Evolutionary conservation across 495 filamentous ascomycete genomes (phyloP), one percentile per base, ranked within the genome.

Genomic region (Podospora pseudopauciseta): DNA sequence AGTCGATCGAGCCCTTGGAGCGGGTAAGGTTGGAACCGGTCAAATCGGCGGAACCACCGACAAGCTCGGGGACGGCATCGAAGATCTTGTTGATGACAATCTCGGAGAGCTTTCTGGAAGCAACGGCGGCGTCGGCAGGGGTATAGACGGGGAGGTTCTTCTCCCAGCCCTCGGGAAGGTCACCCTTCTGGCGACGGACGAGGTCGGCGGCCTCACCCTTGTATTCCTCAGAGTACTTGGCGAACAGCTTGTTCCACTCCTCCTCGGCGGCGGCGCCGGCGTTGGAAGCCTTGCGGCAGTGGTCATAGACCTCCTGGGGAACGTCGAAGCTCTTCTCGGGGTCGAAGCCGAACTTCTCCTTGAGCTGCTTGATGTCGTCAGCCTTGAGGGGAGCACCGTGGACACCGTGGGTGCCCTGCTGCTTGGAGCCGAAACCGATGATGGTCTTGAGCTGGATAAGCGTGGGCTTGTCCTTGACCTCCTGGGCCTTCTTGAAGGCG

Each of bases 11-110:
- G 66, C 90, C 88, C 90, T 98, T 99, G 91, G 92, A 97, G 76
- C 93, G 89, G 71, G 95, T 99, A 83, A 98, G 91, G 87, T 98
- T 99, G 71, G 95, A 98, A 77, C 92, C 92, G 72, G 95, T 99
- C 86, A 99, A 81, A 86, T 99, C 95, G 67, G 95, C 95, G 69
- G 95, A 99, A 66, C 95, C 95, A 74, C 94, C 96, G 49, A 98
- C 81, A 65, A 99, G 88, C 81, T 98, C 96, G 71, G 95, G 95
- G 65, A 99, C 72, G 71, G 83, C 86, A 34, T 85, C 80, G 84
- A 96, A 88, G 77, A 99, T 89, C 80, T 92, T 93, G 81, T 91
- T 88, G 72, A 99, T 88, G 66, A 97, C 92, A 65, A 86, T 88
- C 86, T 99, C 95, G 71, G 95, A 98, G 30, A 98, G 89, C 84